Base-by-base conservation (phyloP, 768 basidiomycete species). In the Tylopilus intermedius region DNA sequence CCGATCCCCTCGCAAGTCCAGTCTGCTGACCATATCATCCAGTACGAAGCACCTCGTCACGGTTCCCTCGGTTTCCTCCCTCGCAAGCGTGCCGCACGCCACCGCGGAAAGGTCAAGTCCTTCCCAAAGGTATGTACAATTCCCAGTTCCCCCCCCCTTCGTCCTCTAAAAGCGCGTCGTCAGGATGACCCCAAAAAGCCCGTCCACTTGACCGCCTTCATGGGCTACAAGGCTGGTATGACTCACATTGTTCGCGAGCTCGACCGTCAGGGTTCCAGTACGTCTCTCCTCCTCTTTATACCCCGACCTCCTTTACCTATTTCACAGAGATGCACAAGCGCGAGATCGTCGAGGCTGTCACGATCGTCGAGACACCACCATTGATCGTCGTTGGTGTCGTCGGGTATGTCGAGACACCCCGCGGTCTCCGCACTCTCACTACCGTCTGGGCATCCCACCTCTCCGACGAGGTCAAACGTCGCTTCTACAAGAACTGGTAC, bases 401-500 rank as follows among this genome's bases (percentile, higher is more conserved):
- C 65, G 96, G 96, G 65, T 99, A 98, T 76, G 92, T 98, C 71
- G 96, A 99, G 79, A 98, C 96, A 54, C 96, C 96, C 68, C 94
- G 96, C 65, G 96, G 96, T 67, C 87, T 99, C 60, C 94, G 96
- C 69, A 92, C 94, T 39, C 88, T 99, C 68, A 98, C 96, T 68
- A 99, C 96, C 56, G 94, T 96, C 72, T 92, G 90, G 96, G 94
- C 96, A 44, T 89, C 90, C 62, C 96, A 99, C 74, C 83, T 99
- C 40, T 94, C 92, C 37, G 96, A 97, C 72, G 94, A 97, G 72
- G 71, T 98, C 72, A 99, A 95, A 77, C 91, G 96, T 68, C 85
- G 96, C 64, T 97, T 99, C 87, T 97, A 98, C 88, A 94, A 94
- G 82, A 96, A 95, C 83, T 97, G 95, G 94, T 98, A 98, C 81